These are phyloP conservation scores for Pseudocercospora crystallina DNA, from an alignment of 2,329 filamentous ascomycete genomes.

Conservation along the genomic window DNA sequence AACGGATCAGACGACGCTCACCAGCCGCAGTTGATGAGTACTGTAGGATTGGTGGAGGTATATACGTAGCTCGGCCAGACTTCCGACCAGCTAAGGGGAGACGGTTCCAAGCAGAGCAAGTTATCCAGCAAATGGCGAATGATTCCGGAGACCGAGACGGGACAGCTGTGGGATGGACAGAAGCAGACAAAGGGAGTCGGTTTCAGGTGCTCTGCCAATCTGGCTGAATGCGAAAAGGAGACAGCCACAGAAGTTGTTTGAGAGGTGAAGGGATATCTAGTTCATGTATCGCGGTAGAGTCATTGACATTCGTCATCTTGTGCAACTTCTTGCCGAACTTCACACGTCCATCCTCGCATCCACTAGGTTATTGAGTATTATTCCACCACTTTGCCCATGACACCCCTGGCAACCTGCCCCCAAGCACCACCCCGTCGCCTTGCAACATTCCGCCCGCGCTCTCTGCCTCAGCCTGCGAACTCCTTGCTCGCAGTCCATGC, in stretches of 20 bases:
- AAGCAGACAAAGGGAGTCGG: background rate
- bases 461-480: too few species aligned
- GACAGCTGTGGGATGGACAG: background rate
- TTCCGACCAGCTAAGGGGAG: background rate
- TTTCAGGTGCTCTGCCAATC: background rate
- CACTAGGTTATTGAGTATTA: background rate
- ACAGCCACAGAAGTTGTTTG: background rate
- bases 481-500: background rate
- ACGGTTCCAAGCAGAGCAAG: background rate
- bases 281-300: background rate
- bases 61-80: slow-evolving; percentile 4
- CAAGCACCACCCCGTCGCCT: too few species aligned
- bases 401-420: too few species aligned
- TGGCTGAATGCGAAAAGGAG: background rate
- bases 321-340: background rate
- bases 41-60: background rate
- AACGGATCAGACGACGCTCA: too few species aligned
- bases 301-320: background rate
- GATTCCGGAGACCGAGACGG: background rate
- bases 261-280: background rate
- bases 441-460: too few species aligned
- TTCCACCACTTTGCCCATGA: too few species aligned
- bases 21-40: background rate
- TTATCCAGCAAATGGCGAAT: slow-evolving; percentile 1
- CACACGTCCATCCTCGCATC: background rate